Conservation (phyloP, 1,284 basidiomycete genomes). For the Malassezia sympodialis region DNA sequence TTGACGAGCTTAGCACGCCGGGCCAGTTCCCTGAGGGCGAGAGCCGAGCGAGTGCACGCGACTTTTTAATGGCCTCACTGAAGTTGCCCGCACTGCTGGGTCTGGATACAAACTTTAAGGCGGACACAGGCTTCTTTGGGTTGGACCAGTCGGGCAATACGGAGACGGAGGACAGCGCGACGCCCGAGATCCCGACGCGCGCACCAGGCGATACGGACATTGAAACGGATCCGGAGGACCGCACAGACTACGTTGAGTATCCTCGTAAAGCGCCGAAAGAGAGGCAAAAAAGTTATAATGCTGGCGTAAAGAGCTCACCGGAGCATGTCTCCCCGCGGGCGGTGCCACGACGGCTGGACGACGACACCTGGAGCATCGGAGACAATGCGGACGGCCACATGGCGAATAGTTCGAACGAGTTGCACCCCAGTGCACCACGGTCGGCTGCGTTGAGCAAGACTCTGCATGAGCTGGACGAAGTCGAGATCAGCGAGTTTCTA, state of each 20-base stretch:
- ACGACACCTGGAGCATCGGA: constrained; percentile 10
- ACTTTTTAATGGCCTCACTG: constrained; percentile 1
- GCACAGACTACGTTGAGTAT: constrained; percentile 9
- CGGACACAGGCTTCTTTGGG: not conserved
- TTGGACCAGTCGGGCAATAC: not conserved
- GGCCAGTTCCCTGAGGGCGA: constrained; percentile 11
- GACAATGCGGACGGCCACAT: not conserved
- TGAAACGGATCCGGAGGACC: not conserved
- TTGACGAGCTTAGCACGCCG: constrained; percentile 6
- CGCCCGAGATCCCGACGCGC: not conserved
- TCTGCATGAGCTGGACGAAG: constrained; percentile 41
- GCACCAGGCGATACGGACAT: not conserved
- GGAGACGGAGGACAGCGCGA: not conserved
- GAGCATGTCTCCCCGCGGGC: not conserved
- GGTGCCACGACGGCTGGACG: not conserved
- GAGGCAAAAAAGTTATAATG: not conserved
- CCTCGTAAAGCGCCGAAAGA: not conserved
- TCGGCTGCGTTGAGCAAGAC: constrained; percentile 24
- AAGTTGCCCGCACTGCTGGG: not conserved
- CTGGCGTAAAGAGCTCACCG: not conserved
- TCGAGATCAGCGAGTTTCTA: constrained; percentile 43
- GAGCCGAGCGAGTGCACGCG: not conserved
- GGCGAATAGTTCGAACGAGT: constrained; percentile 1
- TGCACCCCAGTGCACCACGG: constrained; percentile 8
- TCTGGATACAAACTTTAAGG: not conserved